Base-by-base conservation (phyloP, 192 early-diverging fungal species). In the Nowakowskiella sp. region DNA sequence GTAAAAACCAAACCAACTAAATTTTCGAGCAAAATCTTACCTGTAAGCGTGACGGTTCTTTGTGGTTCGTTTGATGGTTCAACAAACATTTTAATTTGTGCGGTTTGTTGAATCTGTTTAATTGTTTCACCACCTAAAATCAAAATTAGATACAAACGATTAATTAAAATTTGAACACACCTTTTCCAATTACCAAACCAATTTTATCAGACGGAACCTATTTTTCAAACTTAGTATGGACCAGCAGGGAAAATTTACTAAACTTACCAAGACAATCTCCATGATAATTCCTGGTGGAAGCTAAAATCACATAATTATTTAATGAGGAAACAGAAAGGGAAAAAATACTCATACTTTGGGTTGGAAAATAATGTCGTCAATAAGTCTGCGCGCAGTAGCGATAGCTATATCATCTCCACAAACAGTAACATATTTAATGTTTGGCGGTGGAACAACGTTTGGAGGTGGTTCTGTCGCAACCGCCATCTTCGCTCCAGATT, bases 71-170 rank as follows among this genome's bases (percentile, higher is more conserved):
- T n/a, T n/a, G n/a, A n/a, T n/a, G n/a, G n/a, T n/a, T n/a, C n/a
- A n/a, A n/a, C n/a, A n/a, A n/a, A n/a, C n/a, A n/a, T n/a, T n/a
- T n/a, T n/a, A n/a, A n/a, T n/a, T n/a, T n/a, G n/a, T n/a, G n/a
- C n/a, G n/a, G n/a, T n/a, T n/a, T n/a, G n/a, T 64, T 94, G 86
- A 55, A 94, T 83, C 44, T 72, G 58, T 57, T 85, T 81, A 56
- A 94, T 61, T 51, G 85, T 86, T 47, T 86, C 86, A 5, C 91
- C 91, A 24, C 81, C 67, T 46, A 46, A 6, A 10, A 10, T 46
- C 13, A 46, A 10, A 4, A 6, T 4, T 10, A 6, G n/a, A n/a
- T n/a, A n/a, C n/a, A n/a, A n/a, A n/a, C n/a, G n/a, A n/a, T n/a
- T n/a, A n/a, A n/a, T n/a, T n/a, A n/a, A n/a, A n/a, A n/a, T n/a